Base-by-base conservation (phyloP, 2,329 filamentous ascomycete species). In the Tolypocladium pustulatum region DNA sequence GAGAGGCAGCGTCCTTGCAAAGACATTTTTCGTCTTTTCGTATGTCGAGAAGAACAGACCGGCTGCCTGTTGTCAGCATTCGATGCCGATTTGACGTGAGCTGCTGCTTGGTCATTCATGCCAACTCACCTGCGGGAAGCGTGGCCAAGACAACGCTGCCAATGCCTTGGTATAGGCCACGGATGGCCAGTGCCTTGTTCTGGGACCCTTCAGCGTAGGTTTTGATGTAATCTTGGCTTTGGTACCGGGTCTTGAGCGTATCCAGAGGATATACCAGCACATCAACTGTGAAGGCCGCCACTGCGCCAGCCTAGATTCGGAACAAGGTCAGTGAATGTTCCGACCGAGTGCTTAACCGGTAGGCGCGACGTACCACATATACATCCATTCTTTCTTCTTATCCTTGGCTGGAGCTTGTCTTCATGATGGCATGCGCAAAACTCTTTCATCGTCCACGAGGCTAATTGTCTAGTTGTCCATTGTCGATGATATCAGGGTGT, bases 11-110 rank as follows among this genome's bases (percentile, higher is more conserved):
- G 78, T 69, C 25, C 71, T 71, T 20, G 78, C 77, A 1, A 95
- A 78, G 3, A 82, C 71, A 3, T 76, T 74, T 72, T 95, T 96
- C 25, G 86, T 78, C 53, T 80, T 84, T 74, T 96, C 91, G 71
- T 96, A 96, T 1, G 89, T 92, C 2, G 89, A 91, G 73, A 96
- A 96, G 77, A 96, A 96, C 13, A 90, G 80, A 60, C 90, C 91
- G 56, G 91, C 89, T 88, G 17, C 17, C 64, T 55, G 22, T 13
- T 27, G 27, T 38, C 40, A 32, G 32, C 20, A 32, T 2, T 17
- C 13, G 12, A 32, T 17, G 17, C 15, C 25, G 6, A 13, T 15
- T 54, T 15, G 12, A 53, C 15, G 15, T 43, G 43, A n/a, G 52
- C 27, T 56, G 30, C 22, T 15, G 15, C 15, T 27, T 15, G 22